Evolutionary conservation across 805 yeast genomes (phyloP), one percentile per base, ranked within the genome.

Genomic region (Saccharomycopsis sp.): DNA sequence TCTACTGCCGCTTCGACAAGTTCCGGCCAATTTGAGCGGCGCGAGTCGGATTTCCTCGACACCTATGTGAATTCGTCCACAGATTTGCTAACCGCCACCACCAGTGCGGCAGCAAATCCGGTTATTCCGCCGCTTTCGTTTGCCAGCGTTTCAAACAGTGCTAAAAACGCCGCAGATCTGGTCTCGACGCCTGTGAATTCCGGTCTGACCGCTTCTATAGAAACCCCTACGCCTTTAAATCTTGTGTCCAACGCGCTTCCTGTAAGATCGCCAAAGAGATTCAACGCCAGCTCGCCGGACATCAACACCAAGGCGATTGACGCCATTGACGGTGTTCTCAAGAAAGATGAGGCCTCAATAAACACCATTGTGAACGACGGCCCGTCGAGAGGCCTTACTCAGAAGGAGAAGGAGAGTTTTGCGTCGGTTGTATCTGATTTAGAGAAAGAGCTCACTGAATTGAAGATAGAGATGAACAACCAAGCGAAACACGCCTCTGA

Each of bases 401-500:
- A 12, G 23, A 54, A 53, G 34, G 69, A 66, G 34, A 65, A 60
- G 53, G 63, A 64, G 44, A 66, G 69, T 44, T 66, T 70, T 52
- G 69, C 66, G 49, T 60, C 62, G 53, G 51, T 74, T 9, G 65
- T 75, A 20, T 65, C 67, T 22, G 63, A 67, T 2, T 52, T 75
- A 41, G 72, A 75, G 15, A 56, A 59, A 20, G 78, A 75, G 56
- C 61, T 76, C 47, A 68, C 69, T 19, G 67, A 68, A 12, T 65
- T 81, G 56, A 79, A 75, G 61, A 20, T 63, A 2, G 76, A 76
- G 50, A 78, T 82, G 62, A 76, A 75, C 58, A 69, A 70, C 2
- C 85, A 83, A 62, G 84, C 86, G 62, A 75, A 73, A 54, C 72
- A 75, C 54, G 92, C 91, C 0, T 79, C 83, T 63, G 76, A 76